These are phyloP conservation scores for Ceratobasidium sp. DNA, from an alignment of 1,284 basidiomycete genomes.

Conservation along the genomic window DNA sequence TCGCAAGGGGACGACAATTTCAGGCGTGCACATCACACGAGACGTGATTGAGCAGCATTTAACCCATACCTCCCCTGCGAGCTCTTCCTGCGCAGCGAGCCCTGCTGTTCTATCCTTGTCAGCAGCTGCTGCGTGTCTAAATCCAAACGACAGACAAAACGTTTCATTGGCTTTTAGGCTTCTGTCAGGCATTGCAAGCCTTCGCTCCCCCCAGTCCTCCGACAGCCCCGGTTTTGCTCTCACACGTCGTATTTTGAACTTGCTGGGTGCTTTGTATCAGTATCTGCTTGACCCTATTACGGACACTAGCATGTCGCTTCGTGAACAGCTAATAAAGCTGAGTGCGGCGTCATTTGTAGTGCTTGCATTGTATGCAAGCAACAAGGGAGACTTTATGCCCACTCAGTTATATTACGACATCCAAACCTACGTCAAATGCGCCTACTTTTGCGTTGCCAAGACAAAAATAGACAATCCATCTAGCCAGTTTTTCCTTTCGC, in stretches of 20 bases:
- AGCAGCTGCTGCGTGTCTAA: conserved; percentile 43
- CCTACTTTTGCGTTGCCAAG: conserved; percentile 41
- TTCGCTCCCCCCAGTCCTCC: conserved; percentile 45
- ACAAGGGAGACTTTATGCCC: not conserved
- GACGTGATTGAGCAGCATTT: conserved; percentile 49
- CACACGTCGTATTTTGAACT: not conserved
- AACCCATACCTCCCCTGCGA: too few species aligned
- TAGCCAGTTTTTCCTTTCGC: conserved; percentile 16
- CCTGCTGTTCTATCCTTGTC: conserved; percentile 45
- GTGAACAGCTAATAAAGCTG: conserved; percentile 32
- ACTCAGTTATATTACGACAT: conserved; percentile 38
- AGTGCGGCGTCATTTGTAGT: conserved; percentile 16
- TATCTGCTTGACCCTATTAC: not conserved
- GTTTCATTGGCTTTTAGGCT: conserved; percentile 52
- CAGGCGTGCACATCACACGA: conserved; percentile 50
- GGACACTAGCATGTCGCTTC: not conserved
- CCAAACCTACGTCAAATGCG: conserved; percentile 40
- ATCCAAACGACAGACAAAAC: conserved; percentile 55
- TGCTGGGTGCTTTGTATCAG: conserved; percentile 1
- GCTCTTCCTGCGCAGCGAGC: conserved; percentile 32
- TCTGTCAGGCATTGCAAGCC: conserved; percentile 50
- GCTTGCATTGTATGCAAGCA: not conserved
- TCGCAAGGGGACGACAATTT: conserved; percentile 48
- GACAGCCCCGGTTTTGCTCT: conserved; percentile 46
- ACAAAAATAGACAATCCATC: conserved; percentile 17